phyloP scores from a whole-genome alignment of 805 yeast species.

The Torulaspora indica region DNA sequence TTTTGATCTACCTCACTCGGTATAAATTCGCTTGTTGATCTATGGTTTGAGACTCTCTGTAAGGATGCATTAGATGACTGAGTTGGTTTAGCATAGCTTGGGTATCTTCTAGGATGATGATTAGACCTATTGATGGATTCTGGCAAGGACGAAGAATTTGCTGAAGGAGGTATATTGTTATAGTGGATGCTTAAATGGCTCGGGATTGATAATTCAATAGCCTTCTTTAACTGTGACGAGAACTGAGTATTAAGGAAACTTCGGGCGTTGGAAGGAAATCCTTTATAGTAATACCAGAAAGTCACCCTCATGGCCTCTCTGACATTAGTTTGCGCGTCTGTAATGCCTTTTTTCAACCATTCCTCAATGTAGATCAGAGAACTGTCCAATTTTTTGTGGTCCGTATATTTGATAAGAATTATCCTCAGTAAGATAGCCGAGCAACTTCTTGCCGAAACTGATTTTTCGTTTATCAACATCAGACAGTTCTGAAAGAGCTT shows the following conservation, averaged over 20 bases:
- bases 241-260: slow-evolving; percentile 32
- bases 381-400: slow-evolving; percentile 36
- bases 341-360: slow-evolving; percentile 54
- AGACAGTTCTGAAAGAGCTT: slow-evolving; percentile 49
- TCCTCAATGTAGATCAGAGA: slow-evolving; percentile 39
- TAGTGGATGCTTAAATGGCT: slow-evolving; percentile 27
- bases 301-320: slow-evolving; percentile 69
- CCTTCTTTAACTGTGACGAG: slow-evolving; percentile 41
- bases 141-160: slow-evolving; percentile 13
- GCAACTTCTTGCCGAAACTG: slow-evolving; percentile 62
- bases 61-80: slow-evolving; percentile 17
- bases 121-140: slow-evolving; percentile 45
- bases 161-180: slow-evolving; percentile 12
- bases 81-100: slow-evolving; percentile 35
- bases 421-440: slow-evolving; percentile 69
- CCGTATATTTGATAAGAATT: slow-evolving; percentile 48
- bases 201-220: slow-evolving; percentile 59
- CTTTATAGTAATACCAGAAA: slow-evolving; percentile 61
- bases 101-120: slow-evolving; percentile 24
- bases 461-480: slow-evolving; percentile 60
- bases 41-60: slow-evolving; percentile 13
- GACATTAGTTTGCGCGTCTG: slow-evolving; percentile 77
- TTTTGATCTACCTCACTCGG: slow-evolving; percentile 13
- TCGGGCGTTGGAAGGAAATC: slow-evolving; percentile 52
- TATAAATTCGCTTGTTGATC: slow-evolving; percentile 29